Evolutionary conservation across 495 filamentous ascomycete species (phyloP).

Genomic region (Penicillium simplicissimum): DNA sequence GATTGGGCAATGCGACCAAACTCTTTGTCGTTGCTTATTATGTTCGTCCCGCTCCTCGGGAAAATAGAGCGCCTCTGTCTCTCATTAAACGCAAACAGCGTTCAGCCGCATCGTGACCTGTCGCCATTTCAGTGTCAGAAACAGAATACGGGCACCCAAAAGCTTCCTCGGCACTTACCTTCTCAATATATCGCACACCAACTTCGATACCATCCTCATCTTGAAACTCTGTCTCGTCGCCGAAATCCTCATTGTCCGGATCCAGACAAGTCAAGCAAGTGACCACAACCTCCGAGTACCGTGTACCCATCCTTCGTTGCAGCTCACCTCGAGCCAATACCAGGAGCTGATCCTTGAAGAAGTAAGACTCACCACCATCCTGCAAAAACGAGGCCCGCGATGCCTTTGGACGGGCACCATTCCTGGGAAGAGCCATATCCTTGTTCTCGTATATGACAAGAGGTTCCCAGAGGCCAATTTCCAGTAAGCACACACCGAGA

Average conservation of each 20-base stretch:
- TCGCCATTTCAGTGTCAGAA: not conserved
- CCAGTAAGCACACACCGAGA: constrained; percentile 47
- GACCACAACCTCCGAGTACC: constrained; percentile 51
- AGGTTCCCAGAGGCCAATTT: constrained; percentile 44
- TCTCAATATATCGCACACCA: constrained; percentile 54
- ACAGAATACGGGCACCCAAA: not conserved
- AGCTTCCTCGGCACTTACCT: constrained; percentile 2
- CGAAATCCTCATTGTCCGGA: constrained; percentile 45
- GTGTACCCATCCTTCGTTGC: constrained; percentile 48
- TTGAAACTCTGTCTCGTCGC: constrained; percentile 38
- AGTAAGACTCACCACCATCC: not conserved
- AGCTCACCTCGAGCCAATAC: constrained; percentile 38
- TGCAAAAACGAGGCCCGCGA: constrained; percentile 3
- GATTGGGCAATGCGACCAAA: no score
- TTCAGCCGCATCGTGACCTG: not conserved
- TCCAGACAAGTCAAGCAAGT: constrained; percentile 60
- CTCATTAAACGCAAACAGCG: not conserved
- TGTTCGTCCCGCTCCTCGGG: no score
- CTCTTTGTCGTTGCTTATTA: no score
- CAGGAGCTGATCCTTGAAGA: constrained; percentile 44
- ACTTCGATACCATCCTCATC: constrained; percentile 54
- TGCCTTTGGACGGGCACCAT: not conserved
- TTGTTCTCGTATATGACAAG: constrained; percentile 28
- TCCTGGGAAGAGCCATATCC: not conserved
- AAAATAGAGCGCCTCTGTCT: no score